Conservation (phyloP, 305 asterid genomes). For the Andrographis paniculata region DNA sequence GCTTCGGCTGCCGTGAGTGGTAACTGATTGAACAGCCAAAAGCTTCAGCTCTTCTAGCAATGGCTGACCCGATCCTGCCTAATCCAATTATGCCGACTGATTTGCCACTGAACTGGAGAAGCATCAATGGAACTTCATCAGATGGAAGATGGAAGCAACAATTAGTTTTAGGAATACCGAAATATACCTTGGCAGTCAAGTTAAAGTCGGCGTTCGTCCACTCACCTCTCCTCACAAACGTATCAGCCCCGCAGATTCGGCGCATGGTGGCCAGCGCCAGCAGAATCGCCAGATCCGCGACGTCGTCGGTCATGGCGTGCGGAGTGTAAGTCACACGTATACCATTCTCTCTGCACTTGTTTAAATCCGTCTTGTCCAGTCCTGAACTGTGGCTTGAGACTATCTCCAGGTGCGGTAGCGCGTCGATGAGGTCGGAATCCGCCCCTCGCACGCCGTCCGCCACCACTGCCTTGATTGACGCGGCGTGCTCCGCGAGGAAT, state of each 20-base stretch:
- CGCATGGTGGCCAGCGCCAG: constrained; percentile 52
- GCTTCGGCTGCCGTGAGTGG: constrained; percentile 68
- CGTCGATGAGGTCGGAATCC: constrained; percentile 36
- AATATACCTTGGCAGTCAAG: constrained; percentile 43
- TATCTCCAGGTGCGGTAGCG: constrained; percentile 51
- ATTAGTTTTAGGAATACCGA: not conserved
- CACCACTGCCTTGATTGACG: constrained; percentile 52
- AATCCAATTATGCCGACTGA: constrained; percentile 75
- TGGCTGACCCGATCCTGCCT: constrained; percentile 74
- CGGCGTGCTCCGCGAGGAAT: constrained; percentile 32
- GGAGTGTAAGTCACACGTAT: constrained; percentile 65
- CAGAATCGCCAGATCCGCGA: constrained; percentile 61
- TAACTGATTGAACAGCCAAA: constrained; percentile 75
- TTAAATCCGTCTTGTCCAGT: constrained; percentile 53
- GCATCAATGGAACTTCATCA: too few species aligned
- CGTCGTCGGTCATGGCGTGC: constrained; percentile 63
- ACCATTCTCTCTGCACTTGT: constrained; percentile 53
- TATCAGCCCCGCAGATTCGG: constrained; percentile 47
- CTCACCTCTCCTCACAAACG: constrained; percentile 41
- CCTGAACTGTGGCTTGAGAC: constrained; percentile 56
- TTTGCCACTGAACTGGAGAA: constrained; percentile 74
- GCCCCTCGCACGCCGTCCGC: constrained; percentile 40
- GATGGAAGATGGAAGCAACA: not conserved
- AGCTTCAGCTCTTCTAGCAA: constrained; percentile 75
- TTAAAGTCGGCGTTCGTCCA: constrained; percentile 55